These are phyloP conservation scores for Candida dubliniensis DNA, from an alignment of 1,139 yeast species.

Conservation along the genomic window DNA sequence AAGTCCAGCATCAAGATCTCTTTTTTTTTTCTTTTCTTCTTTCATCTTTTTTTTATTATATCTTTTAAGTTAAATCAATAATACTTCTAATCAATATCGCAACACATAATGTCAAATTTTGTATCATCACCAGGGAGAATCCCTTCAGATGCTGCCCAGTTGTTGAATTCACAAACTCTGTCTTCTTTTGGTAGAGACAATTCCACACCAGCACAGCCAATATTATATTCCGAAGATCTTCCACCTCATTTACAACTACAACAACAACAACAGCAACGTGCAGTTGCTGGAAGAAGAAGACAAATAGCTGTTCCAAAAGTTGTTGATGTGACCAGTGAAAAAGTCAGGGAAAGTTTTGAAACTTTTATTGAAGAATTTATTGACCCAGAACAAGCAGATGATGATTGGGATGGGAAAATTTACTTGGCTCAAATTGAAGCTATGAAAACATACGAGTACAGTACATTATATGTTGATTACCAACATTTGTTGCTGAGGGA, in stretches of 20 bases:
- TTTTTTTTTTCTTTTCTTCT: not conserved
- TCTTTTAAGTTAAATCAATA: not conserved
- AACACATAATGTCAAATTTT: slow-evolving; percentile 37
- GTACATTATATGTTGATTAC: slow-evolving; percentile 84
- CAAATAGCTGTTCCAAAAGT: slow-evolving; percentile 79
- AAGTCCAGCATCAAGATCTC: not conserved
- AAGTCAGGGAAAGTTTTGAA: slow-evolving; percentile 89
- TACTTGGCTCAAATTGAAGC: slow-evolving; percentile 82
- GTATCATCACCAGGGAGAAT: slow-evolving; percentile 49
- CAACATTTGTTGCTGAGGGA: slow-evolving; percentile 74
- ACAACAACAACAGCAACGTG: slow-evolving; percentile 15
- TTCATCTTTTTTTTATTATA: not conserved
- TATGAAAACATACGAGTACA: slow-evolving; percentile 72
- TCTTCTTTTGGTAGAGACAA: slow-evolving; percentile 43
- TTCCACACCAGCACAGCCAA: slow-evolving; percentile 16
- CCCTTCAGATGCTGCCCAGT: slow-evolving; percentile 48
- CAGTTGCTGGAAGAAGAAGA: slow-evolving; percentile 45
- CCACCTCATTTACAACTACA: slow-evolving; percentile 15
- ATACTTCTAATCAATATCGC: not conserved
- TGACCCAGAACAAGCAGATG: slow-evolving; percentile 38
- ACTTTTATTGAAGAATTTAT: slow-evolving; percentile 70
- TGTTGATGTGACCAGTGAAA: slow-evolving; percentile 88
- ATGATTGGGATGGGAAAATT: slow-evolving; percentile 52
- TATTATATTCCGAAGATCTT: slow-evolving; percentile 13
- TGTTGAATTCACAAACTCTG: slow-evolving; percentile 45